These are phyloP conservation scores for Lactarius trivialis DNA, from an alignment of 768 basidiomycete species.

Conservation along the genomic window DNA sequence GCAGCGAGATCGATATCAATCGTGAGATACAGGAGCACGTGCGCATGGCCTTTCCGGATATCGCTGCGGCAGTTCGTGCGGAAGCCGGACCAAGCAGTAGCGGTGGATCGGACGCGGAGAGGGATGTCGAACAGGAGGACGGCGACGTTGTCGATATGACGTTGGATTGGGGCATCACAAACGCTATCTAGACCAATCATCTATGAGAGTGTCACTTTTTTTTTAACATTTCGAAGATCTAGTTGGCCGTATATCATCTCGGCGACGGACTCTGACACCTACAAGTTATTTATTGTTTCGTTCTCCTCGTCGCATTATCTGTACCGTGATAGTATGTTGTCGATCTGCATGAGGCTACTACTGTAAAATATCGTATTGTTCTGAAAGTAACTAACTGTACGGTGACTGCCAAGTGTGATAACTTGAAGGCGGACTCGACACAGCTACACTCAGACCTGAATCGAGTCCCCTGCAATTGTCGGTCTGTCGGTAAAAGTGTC, in stretches of 20 bases:
- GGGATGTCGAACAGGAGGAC: slow-evolving; percentile 6
- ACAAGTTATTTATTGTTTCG: background rate
- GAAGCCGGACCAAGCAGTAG: background rate
- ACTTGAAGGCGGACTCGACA: too few relatives aligned
- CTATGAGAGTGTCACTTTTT: slow-evolving; percentile 3
- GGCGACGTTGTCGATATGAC: slow-evolving; percentile 11
- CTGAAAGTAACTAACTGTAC: background rate
- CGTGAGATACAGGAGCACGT: slow-evolving; percentile 14
- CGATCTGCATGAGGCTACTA: slow-evolving; percentile 2
- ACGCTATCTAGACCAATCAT: slow-evolving; percentile 7
- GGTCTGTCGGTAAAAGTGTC: too few relatives aligned
- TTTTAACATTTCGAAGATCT: slow-evolving; percentile 1
- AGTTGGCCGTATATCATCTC: background rate
- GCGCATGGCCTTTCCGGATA: slow-evolving; percentile 5
- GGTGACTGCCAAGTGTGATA: too few relatives aligned
- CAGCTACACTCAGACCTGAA: too few relatives aligned
- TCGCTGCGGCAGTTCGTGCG: background rate
- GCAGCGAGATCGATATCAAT: background rate
- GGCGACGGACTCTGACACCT: slow-evolving; percentile 1
- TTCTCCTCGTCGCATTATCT: slow-evolving; percentile 1
- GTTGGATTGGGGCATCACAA: slow-evolving; percentile 9
- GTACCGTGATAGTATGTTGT: slow-evolving; percentile 9
- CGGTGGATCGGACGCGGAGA: slow-evolving; percentile 6
- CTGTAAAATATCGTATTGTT: background rate
- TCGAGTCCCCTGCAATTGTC: too few relatives aligned